Conservation (phyloP, 371 early-diverging fungal species). For the Mucor saturninus region DNA sequence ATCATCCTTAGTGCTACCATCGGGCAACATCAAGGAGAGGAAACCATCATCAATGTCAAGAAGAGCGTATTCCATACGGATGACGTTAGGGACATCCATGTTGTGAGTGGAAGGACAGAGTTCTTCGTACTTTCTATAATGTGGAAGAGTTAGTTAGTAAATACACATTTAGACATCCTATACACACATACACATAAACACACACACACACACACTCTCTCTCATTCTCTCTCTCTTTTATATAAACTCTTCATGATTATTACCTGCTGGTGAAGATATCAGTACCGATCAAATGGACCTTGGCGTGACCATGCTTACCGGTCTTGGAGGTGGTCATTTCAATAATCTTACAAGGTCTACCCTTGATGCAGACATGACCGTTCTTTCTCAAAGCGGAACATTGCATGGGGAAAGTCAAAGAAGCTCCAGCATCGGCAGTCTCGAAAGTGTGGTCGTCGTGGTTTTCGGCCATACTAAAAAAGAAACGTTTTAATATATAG, state of each 20-base stretch:
- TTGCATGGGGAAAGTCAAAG: conserved; percentile 95
- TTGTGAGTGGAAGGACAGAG: conserved; percentile 99
- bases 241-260: conserved; percentile 8
- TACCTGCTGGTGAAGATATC: conserved; percentile 98
- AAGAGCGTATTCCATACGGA: conserved; percentile 84
- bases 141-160: too few species aligned
- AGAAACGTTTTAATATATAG: background rate
- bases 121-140: conserved; percentile 82
- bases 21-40: conserved; percentile 83
- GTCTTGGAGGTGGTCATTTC: conserved; percentile 97
- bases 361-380: conserved; percentile 97
- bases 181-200: background rate
- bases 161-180: background rate
- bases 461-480: conserved; percentile 55
- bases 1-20: conserved; percentile 93
- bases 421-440: conserved; percentile 83
- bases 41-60: conserved; percentile 93
- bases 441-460: conserved; percentile 77
- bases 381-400: conserved; percentile 99
- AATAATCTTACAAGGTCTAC: conserved; percentile 98
- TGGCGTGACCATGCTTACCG: conserved; percentile 99
- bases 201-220: background rate
- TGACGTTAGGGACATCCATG: conserved; percentile 98
- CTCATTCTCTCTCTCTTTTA: background rate
- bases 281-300: conserved; percentile 95